phyloP scores from a whole-genome alignment of 1,139 yeast species.

The Suhomyces guaymorum region DNA sequence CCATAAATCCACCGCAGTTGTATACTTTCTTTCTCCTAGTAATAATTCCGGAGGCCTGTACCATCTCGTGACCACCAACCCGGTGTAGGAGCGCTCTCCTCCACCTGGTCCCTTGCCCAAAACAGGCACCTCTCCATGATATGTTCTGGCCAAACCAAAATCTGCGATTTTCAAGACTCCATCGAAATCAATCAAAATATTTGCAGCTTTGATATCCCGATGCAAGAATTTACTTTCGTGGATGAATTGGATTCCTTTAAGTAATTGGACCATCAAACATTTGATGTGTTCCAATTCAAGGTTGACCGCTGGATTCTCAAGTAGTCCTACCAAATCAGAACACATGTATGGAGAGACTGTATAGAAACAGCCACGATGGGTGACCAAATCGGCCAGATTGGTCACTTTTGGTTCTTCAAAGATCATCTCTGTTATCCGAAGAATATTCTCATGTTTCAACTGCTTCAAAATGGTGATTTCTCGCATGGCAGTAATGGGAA shows the following conservation, averaged over 20 bases:
- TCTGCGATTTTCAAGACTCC: slow-evolving; percentile 87
- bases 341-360: slow-evolving; percentile 95
- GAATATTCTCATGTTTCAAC: slow-evolving; percentile 67
- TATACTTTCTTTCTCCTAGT: slow-evolving; percentile 79
- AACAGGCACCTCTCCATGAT: slow-evolving; percentile 70
- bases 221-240: slow-evolving; percentile 76
- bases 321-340: slow-evolving; percentile 88
- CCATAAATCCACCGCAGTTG: slow-evolving; percentile 96
- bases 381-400: slow-evolving; percentile 33
- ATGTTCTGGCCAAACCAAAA: slow-evolving; percentile 82
- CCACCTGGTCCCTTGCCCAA: slow-evolving; percentile 64
- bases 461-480: slow-evolving; percentile 84
- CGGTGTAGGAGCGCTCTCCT: slow-evolving; percentile 78
- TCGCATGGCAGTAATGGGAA: slow-evolving; percentile 93
- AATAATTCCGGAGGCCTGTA: slow-evolving; percentile 93
- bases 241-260: slow-evolving; percentile 78
- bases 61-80: slow-evolving; percentile 95
- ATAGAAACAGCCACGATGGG: slow-evolving; percentile 60
- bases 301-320: slow-evolving; percentile 75
- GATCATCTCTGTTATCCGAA: slow-evolving; percentile 81
- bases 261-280: slow-evolving; percentile 76
- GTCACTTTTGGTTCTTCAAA: slow-evolving; percentile 56
- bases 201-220: slow-evolving; percentile 94
- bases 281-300: slow-evolving; percentile 71
- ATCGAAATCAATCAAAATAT: slow-evolving; percentile 71